Conservation (phyloP, 352 stramenopile species). For the Phytopythium boreale region DNA sequence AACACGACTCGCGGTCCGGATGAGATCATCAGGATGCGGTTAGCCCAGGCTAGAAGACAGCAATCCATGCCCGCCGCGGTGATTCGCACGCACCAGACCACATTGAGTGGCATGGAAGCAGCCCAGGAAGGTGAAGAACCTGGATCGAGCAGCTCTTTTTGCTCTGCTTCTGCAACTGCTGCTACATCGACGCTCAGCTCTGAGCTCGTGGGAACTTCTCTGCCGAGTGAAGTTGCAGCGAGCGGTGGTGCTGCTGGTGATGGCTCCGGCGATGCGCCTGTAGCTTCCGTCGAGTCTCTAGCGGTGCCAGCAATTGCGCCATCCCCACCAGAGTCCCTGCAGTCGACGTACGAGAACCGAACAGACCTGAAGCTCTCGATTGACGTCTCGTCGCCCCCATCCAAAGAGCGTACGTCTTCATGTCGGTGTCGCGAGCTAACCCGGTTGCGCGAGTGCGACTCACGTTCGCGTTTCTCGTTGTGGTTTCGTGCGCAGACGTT, state of each 20-base stretch:
- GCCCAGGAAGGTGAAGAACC: background rate
- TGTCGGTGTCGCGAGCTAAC: background rate
- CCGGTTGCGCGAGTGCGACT: constrained; percentile 4
- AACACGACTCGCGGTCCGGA: constrained; percentile 23
- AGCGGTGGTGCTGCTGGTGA: background rate
- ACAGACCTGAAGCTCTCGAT: constrained; percentile 54
- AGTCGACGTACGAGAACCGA: constrained; percentile 47
- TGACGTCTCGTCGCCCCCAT: constrained; percentile 35
- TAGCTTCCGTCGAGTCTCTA: background rate
- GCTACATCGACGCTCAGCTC: too few species aligned
- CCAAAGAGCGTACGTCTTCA: constrained; percentile 37
- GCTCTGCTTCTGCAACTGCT: background rate
- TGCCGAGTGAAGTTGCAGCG: background rate
- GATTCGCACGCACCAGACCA: background rate
- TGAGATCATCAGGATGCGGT: constrained; percentile 41
- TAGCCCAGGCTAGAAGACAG: constrained; percentile 39
- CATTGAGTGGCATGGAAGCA: background rate
- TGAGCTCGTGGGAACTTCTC: background rate
- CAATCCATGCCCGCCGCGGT: constrained; percentile 12
- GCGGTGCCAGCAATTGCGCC: too few species aligned
- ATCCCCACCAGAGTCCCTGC: background rate
- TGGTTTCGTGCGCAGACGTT: constrained; percentile 22
- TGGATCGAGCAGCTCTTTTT: background rate
- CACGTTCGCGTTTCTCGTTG: background rate
- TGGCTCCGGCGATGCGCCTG: background rate